Evolutionary conservation across 2,329 filamentous ascomycete species (phyloP).

Genomic region (Hypoxylon sp.): DNA sequence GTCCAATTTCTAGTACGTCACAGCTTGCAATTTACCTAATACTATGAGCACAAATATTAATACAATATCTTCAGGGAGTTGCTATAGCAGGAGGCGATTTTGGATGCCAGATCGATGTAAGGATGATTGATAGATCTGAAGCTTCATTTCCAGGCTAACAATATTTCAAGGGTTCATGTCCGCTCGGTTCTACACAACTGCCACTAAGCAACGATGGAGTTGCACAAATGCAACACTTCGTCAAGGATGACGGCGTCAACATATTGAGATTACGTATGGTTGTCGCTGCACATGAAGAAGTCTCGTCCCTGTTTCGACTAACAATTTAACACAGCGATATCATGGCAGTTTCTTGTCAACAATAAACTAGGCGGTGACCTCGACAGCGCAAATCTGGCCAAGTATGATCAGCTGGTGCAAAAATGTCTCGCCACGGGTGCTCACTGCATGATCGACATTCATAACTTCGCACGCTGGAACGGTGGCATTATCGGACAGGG

Average conservation of each 20-base stretch:
- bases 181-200: slow-evolving; percentile 55
- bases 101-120: slow-evolving; percentile 63
- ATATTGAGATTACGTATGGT: slow-evolving; percentile 67
- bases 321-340: slow-evolving; percentile 57
- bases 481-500: slow-evolving; percentile 75
- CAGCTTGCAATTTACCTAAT: slow-evolving; percentile 2
- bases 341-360: slow-evolving; percentile 73
- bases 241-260: slow-evolving; percentile 67
- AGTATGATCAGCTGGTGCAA: slow-evolving; percentile 70
- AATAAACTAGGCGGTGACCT: slow-evolving; percentile 66
- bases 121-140: slow-evolving; percentile 22
- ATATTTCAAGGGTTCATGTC: slow-evolving; percentile 58
- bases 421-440: slow-evolving; percentile 70
- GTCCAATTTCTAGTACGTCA: slow-evolving; percentile 52
- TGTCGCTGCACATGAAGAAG: not conserved
- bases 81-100: slow-evolving; percentile 65
- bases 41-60: slow-evolving; percentile 21
- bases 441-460: slow-evolving; percentile 71
- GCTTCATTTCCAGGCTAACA: slow-evolving; percentile 23
- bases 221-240: slow-evolving; percentile 70
- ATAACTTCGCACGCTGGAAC: slow-evolving; percentile 74
- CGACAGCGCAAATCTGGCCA: slow-evolving; percentile 62
- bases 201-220: slow-evolving; percentile 58
- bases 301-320: slow-evolving; percentile 7
- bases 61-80: slow-evolving; percentile 54